Evolutionary conservation across 495 filamentous ascomycete species (phyloP).

Genomic region (Aspergillus panamensis): DNA sequence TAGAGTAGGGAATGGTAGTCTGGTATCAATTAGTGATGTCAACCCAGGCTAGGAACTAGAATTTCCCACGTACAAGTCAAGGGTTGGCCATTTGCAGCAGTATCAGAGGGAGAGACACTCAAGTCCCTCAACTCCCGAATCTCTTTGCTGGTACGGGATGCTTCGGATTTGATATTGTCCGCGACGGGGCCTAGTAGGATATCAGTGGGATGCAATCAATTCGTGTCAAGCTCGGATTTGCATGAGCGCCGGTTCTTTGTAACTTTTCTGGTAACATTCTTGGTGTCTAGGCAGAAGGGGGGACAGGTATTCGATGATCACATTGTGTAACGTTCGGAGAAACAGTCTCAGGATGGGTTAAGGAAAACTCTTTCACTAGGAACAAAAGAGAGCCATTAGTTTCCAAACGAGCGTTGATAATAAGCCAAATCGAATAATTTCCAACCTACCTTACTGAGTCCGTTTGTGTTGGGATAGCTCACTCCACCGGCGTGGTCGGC

Average conservation of each 20-base stretch:
- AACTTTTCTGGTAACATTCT: slow-evolving; percentile 35
- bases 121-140: slow-evolving; percentile 70
- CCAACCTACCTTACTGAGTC: slow-evolving; percentile 41
- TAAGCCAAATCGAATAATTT: not conserved
- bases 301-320: slow-evolving; percentile 14
- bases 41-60: slow-evolving; percentile 5
- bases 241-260: slow-evolving; percentile 5
- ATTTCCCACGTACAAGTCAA: slow-evolving; percentile 62
- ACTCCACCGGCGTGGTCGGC: slow-evolving; percentile 31
- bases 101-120: slow-evolving; percentile 62
- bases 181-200: slow-evolving; percentile 62
- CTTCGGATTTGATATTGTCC: slow-evolving; percentile 71
- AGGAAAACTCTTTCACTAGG: slow-evolving; percentile 3
- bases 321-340: slow-evolving; percentile 17
- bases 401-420: slow-evolving; percentile 7
- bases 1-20: slow-evolving; percentile 96
- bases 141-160: slow-evolving; percentile 66
- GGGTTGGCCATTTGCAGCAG: slow-evolving; percentile 77
- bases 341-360: not conserved
- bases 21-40: slow-evolving; percentile 24
- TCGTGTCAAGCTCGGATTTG: not conserved
- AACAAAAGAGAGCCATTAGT: slow-evolving; percentile 4
- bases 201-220: slow-evolving; percentile 32
- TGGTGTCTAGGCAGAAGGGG: slow-evolving; percentile 22
- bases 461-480: slow-evolving; percentile 42